Evolutionary conservation across 2,329 filamentous ascomycete genomes (phyloP), one percentile per base, ranked within the genome.

Genomic region (Aspergillus niger): DNA sequence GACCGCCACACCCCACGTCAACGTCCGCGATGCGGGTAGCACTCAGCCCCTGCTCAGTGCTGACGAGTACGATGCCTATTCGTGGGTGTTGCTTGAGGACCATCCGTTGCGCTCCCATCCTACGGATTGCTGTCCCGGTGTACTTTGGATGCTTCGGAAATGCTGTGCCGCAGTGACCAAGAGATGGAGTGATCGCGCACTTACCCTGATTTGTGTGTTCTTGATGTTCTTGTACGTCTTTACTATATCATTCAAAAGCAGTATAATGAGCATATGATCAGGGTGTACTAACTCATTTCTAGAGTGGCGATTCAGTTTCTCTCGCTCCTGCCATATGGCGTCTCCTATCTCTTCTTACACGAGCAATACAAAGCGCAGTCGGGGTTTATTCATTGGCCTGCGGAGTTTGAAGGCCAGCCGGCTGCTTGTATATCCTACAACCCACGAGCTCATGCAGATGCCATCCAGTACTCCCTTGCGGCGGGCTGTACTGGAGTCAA

Each of bases 71-170:
- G 62, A 64, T 44, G 61, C 50, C 13, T 60, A 62, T 39, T 59
- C 65, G 22, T 64, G 58, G 59, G 44, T 61, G 62, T 53, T 76
- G 17, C 59, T 74, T 1, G 72, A 75, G 15, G 73, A 76, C 26
- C 73, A 76, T 57, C 73, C 73, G 7, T 69, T 75, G 8, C 73
- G 74, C 17, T 70, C 70, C 1, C 63, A 72, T 64, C 73, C 73
- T 24, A 68, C 67, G 3, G 64, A 69, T 20, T 75, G 71, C 59
- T 67, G 69, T 53, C 73, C 74, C 2, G 70, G 69, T 2, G 20
- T 74, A 47, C 58, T 58, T 1, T 17, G 57, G 3, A 66, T 67
- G 20, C 22, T 73, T 5, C 39, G 59, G 5, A 60, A 65, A 53
- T 67, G 62, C 38, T 65, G 53, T 39, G 57, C 44, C 2, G 64